These are phyloP conservation scores for Fraxinus sp. DNA, from an alignment of 305 asterid genomes.

Conservation along the genomic window DNA sequence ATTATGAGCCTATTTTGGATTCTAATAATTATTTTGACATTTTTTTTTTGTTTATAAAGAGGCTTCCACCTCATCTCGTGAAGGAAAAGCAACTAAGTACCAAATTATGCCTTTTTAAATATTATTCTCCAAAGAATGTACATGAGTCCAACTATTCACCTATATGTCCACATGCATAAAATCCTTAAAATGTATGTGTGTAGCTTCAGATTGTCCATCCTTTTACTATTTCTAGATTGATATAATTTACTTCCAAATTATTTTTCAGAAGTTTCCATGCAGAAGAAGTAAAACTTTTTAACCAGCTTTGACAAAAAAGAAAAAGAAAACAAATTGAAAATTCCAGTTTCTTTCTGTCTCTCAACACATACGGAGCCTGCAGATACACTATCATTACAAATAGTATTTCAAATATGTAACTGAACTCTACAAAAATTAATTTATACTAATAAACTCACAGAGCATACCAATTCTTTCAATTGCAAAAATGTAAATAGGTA, in stretches of 20 bases:
- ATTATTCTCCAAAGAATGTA: not conserved
- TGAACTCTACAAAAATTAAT: not conserved
- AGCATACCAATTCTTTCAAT: not conserved
- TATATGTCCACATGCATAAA: not conserved
- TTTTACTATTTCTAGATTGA: not conserved
- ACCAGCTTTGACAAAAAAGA: not conserved
- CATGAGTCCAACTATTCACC: not conserved
- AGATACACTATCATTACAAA: not conserved
- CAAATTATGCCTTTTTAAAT: not conserved
- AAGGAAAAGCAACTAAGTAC: not conserved
- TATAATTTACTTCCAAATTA: not conserved
- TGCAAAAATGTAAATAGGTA: not conserved
- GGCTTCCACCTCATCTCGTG: not conserved
- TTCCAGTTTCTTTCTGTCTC: not conserved
- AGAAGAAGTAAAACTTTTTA: not conserved
- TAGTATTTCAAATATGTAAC: not conserved
- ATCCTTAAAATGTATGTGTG: not conserved
- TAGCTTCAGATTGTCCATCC: not conserved
- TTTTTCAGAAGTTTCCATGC: not conserved
- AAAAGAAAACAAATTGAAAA: not conserved
- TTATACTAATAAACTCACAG: not conserved
- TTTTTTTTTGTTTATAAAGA: not conserved
- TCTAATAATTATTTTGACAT: not conserved
- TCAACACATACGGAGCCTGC: not conserved
- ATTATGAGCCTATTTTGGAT: not conserved